phyloP scores from a whole-genome alignment of 805 yeast species.

The Teunomyces kruisii region DNA sequence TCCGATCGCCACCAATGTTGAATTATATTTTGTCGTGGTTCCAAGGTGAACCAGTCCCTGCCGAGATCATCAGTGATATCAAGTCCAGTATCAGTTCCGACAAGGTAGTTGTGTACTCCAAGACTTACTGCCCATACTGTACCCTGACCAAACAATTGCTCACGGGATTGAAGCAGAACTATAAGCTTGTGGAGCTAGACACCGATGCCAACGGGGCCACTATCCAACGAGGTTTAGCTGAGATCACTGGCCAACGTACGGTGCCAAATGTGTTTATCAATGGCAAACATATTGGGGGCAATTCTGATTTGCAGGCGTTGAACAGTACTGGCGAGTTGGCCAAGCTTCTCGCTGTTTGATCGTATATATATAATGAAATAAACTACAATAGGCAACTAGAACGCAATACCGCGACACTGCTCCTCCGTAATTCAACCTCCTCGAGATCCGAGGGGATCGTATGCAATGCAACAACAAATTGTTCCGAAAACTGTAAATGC shows the following conservation, averaged over 20 bases:
- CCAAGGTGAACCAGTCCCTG: slow-evolving; percentile 12
- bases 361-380: too few relatives aligned
- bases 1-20: slow-evolving; percentile 8
- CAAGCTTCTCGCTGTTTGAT: background rate
- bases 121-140: slow-evolving; percentile 46
- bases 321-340: slow-evolving; percentile 22
- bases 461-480: too few relatives aligned
- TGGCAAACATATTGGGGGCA: slow-evolving; percentile 41
- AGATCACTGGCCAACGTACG: slow-evolving; percentile 34
- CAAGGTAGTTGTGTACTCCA: slow-evolving; percentile 26
- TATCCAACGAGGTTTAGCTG: slow-evolving; percentile 29
- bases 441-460: too few relatives aligned
- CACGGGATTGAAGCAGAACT: slow-evolving; percentile 15
- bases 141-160: slow-evolving; percentile 38
- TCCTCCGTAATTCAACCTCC: too few relatives aligned
- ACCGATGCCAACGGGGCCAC: slow-evolving; percentile 22
- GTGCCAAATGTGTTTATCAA: slow-evolving; percentile 38
- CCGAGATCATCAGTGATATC: slow-evolving; percentile 11
- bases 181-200: slow-evolving; percentile 31
- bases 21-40: slow-evolving; percentile 9
- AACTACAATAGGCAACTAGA: background rate
- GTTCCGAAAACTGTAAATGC: too few relatives aligned
- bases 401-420: background rate
- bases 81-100: slow-evolving; percentile 10
- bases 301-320: slow-evolving; percentile 34